These are phyloP conservation scores for Botrytis medusae DNA, from an alignment of 2,329 filamentous ascomycete species.

Conservation along the genomic window DNA sequence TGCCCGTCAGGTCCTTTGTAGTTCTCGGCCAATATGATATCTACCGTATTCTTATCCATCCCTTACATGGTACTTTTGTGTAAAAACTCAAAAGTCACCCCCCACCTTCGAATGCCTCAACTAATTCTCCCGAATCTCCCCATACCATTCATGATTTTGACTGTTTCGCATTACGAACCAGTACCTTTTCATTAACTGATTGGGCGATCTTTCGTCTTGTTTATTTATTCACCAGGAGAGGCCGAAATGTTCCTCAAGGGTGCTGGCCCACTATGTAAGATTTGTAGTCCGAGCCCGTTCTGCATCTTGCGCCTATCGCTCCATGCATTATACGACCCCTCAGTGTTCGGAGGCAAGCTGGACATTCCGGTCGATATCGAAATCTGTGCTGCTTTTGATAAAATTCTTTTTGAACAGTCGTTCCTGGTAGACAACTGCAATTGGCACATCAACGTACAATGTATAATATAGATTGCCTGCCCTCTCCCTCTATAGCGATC, in stretches of 20 bases:
- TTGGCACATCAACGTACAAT: background rate
- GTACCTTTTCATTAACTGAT: slow-evolving; percentile 36
- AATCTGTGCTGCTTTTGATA: background rate
- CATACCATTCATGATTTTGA: slow-evolving; percentile 1
- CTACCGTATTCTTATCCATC: background rate
- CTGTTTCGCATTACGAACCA: slow-evolving; percentile 9
- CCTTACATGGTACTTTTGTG: background rate
- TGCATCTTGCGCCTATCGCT: background rate
- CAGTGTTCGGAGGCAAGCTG: background rate
- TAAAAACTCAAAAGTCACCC: background rate
- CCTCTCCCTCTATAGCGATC: background rate
- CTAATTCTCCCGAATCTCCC: background rate
- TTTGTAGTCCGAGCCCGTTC: slow-evolving; percentile 3
- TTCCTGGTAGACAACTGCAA: background rate
- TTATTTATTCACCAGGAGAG: background rate
- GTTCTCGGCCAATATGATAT: background rate
- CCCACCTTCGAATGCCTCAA: slow-evolving; percentile 16
- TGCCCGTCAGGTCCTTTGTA: background rate
- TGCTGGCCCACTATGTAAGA: slow-evolving; percentile 3
- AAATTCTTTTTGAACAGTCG: background rate
- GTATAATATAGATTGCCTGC: background rate
- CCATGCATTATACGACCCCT: background rate
- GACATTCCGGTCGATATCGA: background rate
- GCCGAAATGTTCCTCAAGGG: slow-evolving; percentile 6
- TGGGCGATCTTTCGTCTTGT: slow-evolving; percentile 16